Evolutionary conservation across 2,329 filamentous ascomycete species (phyloP).

Genomic region (Diaporthe sp.): DNA sequence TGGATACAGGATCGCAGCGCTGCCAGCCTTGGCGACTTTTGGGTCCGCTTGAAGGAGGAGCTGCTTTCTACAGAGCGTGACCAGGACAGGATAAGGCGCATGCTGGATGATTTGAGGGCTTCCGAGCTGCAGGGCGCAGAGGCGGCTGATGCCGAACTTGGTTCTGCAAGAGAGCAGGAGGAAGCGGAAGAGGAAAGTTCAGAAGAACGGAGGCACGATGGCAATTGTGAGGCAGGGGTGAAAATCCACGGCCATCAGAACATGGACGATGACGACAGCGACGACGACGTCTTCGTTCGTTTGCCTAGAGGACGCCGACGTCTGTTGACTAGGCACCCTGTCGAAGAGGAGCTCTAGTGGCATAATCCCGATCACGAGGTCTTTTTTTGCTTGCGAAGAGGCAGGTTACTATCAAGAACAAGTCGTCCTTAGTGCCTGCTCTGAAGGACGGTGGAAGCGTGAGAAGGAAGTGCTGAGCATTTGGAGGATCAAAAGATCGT

Average conservation of each 20-base stretch:
- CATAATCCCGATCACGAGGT: neutral
- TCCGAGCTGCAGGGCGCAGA: neutral
- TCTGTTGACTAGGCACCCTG: neutral
- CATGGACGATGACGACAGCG: neutral
- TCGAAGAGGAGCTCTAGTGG: neutral
- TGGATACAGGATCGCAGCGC: neutral
- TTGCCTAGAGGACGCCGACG: neutral
- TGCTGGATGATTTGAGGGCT: slow-evolving; percentile 1
- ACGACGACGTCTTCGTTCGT: slow-evolving; percentile 7
- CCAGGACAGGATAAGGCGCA: neutral
- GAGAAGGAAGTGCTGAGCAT: neutral
- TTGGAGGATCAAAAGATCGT: neutral
- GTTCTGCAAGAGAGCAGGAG: neutral
- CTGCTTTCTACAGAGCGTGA: neutral
- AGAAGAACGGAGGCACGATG: neutral
- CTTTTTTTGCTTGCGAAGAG: neutral
- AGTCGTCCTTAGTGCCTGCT: neutral
- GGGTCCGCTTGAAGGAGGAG: slow-evolving; percentile 6
- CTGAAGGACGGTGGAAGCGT: neutral
- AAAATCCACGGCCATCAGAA: neutral
- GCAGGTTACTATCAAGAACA: neutral
- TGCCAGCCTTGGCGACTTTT: neutral
- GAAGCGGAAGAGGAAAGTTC: neutral
- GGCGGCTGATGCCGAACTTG: neutral
- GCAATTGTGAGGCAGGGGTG: neutral